A percentile compares a stretch with the other conserved stretches of the same genome.
Evolutionary conservation across 192 early-diverging fungal species (phyloP).

Genomic region (Podila epigama): DNA sequence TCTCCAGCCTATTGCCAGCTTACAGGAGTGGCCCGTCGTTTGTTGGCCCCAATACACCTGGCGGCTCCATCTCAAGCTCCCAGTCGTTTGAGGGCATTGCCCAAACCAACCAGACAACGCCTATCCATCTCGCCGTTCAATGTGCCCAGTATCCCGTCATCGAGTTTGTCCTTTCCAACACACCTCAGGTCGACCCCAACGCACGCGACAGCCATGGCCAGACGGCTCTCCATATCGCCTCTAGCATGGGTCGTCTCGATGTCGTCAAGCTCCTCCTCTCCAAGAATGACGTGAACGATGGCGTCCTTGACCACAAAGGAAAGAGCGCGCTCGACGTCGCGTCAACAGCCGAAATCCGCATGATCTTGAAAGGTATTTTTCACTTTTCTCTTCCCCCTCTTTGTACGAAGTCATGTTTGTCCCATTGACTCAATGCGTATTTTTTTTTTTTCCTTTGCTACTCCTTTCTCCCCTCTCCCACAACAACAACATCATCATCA

Average conservation of each 20-base stretch:
- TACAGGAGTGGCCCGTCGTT: slow-evolving; percentile 23
- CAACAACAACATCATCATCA: no score
- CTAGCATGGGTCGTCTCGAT: slow-evolving; percentile 70
- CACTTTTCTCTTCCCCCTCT: neutral
- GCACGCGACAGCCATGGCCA: slow-evolving; percentile 65
- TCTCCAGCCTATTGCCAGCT: slow-evolving; percentile 21
- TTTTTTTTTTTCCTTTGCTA: neutral
- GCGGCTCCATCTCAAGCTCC: slow-evolving; percentile 35
- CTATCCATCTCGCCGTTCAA: slow-evolving; percentile 64
- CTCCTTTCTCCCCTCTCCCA: no score
- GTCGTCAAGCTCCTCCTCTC: slow-evolving; percentile 72
- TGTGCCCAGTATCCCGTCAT: slow-evolving; percentile 67
- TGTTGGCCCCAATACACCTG: slow-evolving; percentile 18
- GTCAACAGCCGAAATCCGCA: slow-evolving; percentile 52
- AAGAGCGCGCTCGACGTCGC: slow-evolving; percentile 67
- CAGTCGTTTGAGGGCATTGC: slow-evolving; percentile 29
- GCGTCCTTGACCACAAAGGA: slow-evolving; percentile 65
- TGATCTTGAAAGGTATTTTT: slow-evolving; percentile 60
- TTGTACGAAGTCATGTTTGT: neutral
- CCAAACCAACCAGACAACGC: slow-evolving; percentile 31
- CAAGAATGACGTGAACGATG: slow-evolving; percentile 71
- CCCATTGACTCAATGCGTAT: neutral
- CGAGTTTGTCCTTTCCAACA: slow-evolving; percentile 56
- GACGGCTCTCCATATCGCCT: slow-evolving; percentile 78
- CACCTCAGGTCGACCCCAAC: slow-evolving; percentile 57